phyloP scores from a whole-genome alignment of 2,329 filamentous ascomycete species.

The Pleoardoris graminearum region DNA sequence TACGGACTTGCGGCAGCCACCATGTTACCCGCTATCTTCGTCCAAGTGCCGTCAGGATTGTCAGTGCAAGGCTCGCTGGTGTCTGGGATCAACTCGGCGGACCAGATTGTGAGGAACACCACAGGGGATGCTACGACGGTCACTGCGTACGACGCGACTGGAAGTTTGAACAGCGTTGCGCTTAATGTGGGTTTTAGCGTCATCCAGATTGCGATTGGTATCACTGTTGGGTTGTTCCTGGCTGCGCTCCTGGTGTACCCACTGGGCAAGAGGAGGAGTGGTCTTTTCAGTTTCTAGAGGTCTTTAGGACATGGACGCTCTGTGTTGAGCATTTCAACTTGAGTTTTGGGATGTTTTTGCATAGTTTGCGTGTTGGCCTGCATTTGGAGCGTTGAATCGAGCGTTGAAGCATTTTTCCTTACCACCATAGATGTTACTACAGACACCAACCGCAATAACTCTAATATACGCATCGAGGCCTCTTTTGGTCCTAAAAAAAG shows the following conservation, averaged over 20 bases:
- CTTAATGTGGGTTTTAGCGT: slow-evolving; percentile 54
- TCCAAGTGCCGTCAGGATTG: slow-evolving; percentile 64
- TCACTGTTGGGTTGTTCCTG: slow-evolving; percentile 55
- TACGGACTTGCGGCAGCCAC: slow-evolving; percentile 82
- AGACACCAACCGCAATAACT: no score
- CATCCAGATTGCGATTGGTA: slow-evolving; percentile 56
- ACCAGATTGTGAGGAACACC: slow-evolving; percentile 56
- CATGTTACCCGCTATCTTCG: slow-evolving; percentile 85
- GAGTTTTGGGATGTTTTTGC: background rate
- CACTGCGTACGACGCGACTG: slow-evolving; percentile 22
- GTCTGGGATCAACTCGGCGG: slow-evolving; percentile 59
- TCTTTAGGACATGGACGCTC: background rate
- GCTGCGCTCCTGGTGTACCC: slow-evolving; percentile 55
- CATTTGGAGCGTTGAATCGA: background rate
- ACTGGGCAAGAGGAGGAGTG: slow-evolving; percentile 52
- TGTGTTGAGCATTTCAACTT: no score
- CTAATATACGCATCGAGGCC: no score
- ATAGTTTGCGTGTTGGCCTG: background rate
- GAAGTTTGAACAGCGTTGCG: slow-evolving; percentile 48
- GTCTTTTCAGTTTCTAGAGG: slow-evolving; percentile 39
- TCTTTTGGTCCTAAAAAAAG: no score
- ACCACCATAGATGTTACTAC: no score
- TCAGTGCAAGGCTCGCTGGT: slow-evolving; percentile 62
- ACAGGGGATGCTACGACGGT: slow-evolving; percentile 50
- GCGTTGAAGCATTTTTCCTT: background rate